These are phyloP conservation scores for Fraxinus floribunda DNA, from an alignment of 305 asterid species.

Conservation along the genomic window DNA sequence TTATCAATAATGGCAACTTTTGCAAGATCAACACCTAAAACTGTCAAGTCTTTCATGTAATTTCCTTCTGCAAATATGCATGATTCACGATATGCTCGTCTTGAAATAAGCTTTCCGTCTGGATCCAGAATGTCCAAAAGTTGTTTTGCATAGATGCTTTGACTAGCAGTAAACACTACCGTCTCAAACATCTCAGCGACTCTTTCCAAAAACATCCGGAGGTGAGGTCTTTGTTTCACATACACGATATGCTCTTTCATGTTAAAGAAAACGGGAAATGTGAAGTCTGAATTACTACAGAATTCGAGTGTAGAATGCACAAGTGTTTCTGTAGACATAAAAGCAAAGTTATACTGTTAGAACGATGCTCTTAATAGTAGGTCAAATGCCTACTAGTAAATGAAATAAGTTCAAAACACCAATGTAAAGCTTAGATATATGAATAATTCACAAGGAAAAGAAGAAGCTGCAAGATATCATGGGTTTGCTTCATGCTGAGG, in stretches of 20 bases:
- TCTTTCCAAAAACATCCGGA: constrained; percentile 64
- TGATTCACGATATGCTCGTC: constrained; percentile 92
- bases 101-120: constrained; percentile 66
- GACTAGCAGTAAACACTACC: constrained; percentile 94
- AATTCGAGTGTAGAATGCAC: constrained; percentile 88
- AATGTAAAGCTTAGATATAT: background rate
- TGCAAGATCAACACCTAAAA: constrained; percentile 87
- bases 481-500: background rate
- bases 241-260: constrained; percentile 79
- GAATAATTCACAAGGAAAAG: background rate
- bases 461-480: background rate
- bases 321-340: constrained; percentile 78
- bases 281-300: constrained; percentile 83
- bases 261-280: constrained; percentile 81
- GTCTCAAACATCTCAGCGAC: constrained; percentile 88
- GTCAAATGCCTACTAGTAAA: background rate
- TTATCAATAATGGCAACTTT: constrained; percentile 88
- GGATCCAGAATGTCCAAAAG: constrained; percentile 91
- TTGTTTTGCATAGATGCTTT: constrained; percentile 88
- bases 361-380: constrained; percentile 1
- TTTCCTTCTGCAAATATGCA: constrained; percentile 74
- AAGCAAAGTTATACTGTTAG: constrained; percentile 28
- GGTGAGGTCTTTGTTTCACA: constrained; percentile 90
- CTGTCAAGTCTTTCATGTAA: constrained; percentile 83
- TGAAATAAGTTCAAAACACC: background rate